Conservation (phyloP, 495 filamentous ascomycete species). For the Margaritispora aquatica region DNA sequence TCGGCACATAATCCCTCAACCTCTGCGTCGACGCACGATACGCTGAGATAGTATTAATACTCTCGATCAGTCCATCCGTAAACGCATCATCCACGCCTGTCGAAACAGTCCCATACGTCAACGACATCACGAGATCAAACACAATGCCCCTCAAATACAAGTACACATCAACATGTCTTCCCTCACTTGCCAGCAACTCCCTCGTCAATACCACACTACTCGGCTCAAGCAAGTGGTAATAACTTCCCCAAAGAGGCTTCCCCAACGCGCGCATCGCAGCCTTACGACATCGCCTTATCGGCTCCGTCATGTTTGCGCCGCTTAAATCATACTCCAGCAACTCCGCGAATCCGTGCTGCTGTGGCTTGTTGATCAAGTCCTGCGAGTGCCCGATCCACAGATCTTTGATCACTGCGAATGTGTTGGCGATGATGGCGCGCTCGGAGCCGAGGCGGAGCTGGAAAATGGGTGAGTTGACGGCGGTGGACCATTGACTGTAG, state of each 20-base stretch:
- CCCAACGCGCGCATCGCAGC: conserved; percentile 4
- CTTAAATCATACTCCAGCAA: neutral
- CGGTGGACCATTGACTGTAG: neutral
- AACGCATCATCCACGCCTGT: conserved; percentile 1
- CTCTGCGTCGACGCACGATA: conserved; percentile 1
- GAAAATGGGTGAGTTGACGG: neutral
- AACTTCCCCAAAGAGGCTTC: conserved; percentile 1
- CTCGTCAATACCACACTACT: neutral
- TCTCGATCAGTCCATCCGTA: neutral
- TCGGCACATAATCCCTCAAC: conserved; percentile 3
- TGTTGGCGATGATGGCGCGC: conserved; percentile 1
- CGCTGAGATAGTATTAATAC: neutral
- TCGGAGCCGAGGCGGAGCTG: conserved; percentile 3
- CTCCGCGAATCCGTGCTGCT: conserved; percentile 5
- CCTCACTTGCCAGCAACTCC: neutral
- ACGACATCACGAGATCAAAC: conserved; percentile 6
- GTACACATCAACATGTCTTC: neutral
- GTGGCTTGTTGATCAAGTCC: conserved; percentile 1
- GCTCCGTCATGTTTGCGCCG: conserved; percentile 1
- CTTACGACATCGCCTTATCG: neutral
- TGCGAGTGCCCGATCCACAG: conserved; percentile 6
- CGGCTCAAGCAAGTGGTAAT: conserved; percentile 6
- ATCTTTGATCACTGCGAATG: conserved; percentile 3
- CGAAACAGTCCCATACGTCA: conserved; percentile 1
- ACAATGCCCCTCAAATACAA: neutral